Evolutionary conservation across 805 yeast species (phyloP).

Genomic region (Lipomyces spencermartinsiae): DNA sequence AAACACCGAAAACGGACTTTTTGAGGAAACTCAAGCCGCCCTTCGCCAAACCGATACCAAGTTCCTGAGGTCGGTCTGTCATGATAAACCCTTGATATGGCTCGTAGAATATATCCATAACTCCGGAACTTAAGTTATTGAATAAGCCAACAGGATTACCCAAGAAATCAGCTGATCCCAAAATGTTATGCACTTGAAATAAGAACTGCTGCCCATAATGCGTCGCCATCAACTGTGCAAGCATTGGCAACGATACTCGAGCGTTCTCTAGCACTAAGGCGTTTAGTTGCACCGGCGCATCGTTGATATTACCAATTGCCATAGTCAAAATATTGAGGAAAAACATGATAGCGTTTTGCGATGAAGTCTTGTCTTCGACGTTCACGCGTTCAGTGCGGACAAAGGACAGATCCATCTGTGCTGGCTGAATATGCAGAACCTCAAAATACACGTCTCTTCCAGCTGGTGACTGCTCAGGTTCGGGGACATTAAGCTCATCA

Average conservation of each 20-base stretch:
- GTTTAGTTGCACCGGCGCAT: conserved; percentile 90
- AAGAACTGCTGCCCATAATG: conserved; percentile 93
- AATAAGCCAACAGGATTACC: conserved; percentile 98
- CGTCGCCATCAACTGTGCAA: conserved; percentile 71
- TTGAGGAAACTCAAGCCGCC: conserved; percentile 94
- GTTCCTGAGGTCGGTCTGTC: conserved; percentile 94
- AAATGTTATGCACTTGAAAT: conserved; percentile 86
- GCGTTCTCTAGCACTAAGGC: conserved; percentile 88
- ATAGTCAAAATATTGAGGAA: conserved; percentile 87
- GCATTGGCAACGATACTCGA: conserved; percentile 79
- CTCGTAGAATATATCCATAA: conserved; percentile 93
- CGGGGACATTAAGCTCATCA: conserved; percentile 68
- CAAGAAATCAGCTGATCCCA: conserved; percentile 94
- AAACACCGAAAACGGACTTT: conserved; percentile 91
- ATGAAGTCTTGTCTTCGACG: conserved; percentile 64
- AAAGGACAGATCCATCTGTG: conserved; percentile 85
- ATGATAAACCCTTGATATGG: conserved; percentile 95
- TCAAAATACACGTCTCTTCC: conserved; percentile 88
- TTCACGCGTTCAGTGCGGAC: conserved; percentile 82
- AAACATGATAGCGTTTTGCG: conserved; percentile 67
- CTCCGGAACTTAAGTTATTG: conserved; percentile 92
- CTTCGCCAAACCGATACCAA: conserved; percentile 93
- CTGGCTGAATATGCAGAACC: conserved; percentile 89
- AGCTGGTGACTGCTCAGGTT: conserved; percentile 61
- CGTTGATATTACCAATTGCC: conserved; percentile 97